These are phyloP conservation scores for Xylariales sp. DNA, from an alignment of 2,329 filamentous ascomycete genomes.

Conservation along the genomic window DNA sequence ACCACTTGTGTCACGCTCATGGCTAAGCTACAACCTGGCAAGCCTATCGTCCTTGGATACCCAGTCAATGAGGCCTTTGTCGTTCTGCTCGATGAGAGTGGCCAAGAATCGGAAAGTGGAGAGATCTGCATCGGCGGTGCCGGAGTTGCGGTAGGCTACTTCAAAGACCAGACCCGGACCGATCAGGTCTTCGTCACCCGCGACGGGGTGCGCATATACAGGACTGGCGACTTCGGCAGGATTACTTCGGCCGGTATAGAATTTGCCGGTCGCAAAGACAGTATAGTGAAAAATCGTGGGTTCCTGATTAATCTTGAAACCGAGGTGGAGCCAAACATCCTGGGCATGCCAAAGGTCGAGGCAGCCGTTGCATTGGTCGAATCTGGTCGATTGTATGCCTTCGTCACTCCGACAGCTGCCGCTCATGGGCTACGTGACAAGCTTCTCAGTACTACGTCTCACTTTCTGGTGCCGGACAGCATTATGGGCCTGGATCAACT, in stretches of 20 bases:
- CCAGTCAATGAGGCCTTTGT: too few relatives aligned
- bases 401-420: too few relatives aligned
- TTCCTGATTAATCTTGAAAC: constrained; percentile 32
- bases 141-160: constrained; percentile 31
- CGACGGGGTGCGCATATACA: constrained; percentile 13
- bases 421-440: too few relatives aligned
- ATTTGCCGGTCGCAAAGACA: constrained; percentile 35
- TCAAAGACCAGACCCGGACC: constrained; percentile 19
- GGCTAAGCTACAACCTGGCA: not conserved
- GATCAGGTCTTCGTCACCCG: constrained; percentile 1
- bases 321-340: constrained; percentile 27
- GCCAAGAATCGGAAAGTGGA: too few relatives aligned
- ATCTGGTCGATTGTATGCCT: too few relatives aligned
- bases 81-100: too few relatives aligned
- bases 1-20: constrained; percentile 6
- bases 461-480: too few relatives aligned
- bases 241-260: constrained; percentile 30
- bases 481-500: too few relatives aligned
- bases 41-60: too few relatives aligned
- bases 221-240: constrained; percentile 37
- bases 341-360: constrained; percentile 8
- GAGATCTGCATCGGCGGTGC: constrained; percentile 37
- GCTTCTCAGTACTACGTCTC: too few relatives aligned
- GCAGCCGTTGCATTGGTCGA: constrained; percentile 13
- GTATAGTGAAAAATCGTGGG: constrained; percentile 24